Conservation (phyloP, 2,329 filamentous ascomycete genomes). For the Chaetomium olivaceum region DNA sequence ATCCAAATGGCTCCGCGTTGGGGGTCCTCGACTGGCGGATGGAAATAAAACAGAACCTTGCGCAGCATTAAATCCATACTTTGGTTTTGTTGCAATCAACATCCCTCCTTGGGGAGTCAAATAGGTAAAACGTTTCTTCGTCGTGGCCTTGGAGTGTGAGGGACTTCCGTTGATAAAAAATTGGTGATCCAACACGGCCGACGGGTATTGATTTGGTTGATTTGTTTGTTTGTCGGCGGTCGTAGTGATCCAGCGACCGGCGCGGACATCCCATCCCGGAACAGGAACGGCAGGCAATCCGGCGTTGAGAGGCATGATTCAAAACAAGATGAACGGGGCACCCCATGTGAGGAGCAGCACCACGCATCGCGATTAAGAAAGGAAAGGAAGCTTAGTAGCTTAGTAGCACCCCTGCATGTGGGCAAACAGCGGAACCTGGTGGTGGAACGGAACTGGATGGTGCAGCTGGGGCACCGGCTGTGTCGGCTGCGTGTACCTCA, state of each 20-base stretch:
- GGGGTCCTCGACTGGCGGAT: background rate
- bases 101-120: background rate
- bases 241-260: background rate
- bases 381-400: background rate
- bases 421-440: conserved; percentile 53
- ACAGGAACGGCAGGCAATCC: background rate
- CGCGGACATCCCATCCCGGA: background rate
- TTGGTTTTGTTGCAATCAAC: background rate
- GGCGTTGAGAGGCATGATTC: background rate
- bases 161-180: background rate
- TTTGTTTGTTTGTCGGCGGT: background rate
- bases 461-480: conserved; percentile 45
- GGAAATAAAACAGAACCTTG: conserved; percentile 1
- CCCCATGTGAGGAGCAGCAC: background rate
- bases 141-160: background rate
- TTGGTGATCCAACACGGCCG: background rate
- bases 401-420: conserved; percentile 56
- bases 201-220: background rate
- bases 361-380: background rate
- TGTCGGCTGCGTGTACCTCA: conserved; percentile 51
- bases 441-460: conserved; percentile 53
- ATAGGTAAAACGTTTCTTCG: conserved; percentile 5
- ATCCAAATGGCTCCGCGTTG: background rate
- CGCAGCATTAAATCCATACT: conserved; percentile 10
- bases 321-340: background rate